Base-by-base conservation (phyloP, 2,329 filamentous ascomycete species). In the Arthrobotrys pseudoclavata region DNA sequence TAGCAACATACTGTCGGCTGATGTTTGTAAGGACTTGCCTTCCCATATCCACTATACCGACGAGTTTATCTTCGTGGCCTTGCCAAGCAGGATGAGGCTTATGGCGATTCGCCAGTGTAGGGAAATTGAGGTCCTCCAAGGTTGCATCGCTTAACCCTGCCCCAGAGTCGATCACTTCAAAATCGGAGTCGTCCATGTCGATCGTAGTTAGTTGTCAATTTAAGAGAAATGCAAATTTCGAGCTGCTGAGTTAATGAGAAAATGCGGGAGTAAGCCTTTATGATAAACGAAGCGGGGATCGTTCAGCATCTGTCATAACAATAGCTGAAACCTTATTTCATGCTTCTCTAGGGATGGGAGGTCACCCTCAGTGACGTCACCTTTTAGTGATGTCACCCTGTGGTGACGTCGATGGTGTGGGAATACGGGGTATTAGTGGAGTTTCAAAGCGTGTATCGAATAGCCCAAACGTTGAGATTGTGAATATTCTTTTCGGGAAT, bases 11-110 rank as follows among this genome's bases (percentile, higher is more conserved):
- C 45, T 22, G n/a, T 22, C 10, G 9, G 9, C 9, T 22, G 20
- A 29, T 26, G 50, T 2, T 9, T 26, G 24, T 18, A 18, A 6
- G 4, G 22, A 53, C 15, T 9, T 18, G 34, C 50, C 50, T 53
- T 53, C 50, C 50, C 50, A 53, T 53, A 53, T 53, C 50, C 26
- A 53, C 50, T 2, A 53, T 10, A 53, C 50, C 50, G 6, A 53
- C 7, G 15, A 53, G 50, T 18, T 53, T 53, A 53, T 53, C 12
- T 22, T 22, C 26, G 15, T 53, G 24, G 4, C 24, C 50, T 53
- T 29, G 6, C 50, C 50, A 53, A 31, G 24, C 10, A 0, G 13
- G 4, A 18, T 31, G 50, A 4, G 50, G 50, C 26, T 29, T 31
- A 31, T 10, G 0, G 9, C 34, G 24, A 15, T 53, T 31, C 15